Percentiles rank a stretch among this genome's conserved stretches.
These are phyloP conservation scores for Cubamyces sp. DNA, from an alignment of 768 basidiomycete genomes.

Conservation along the genomic window DNA sequence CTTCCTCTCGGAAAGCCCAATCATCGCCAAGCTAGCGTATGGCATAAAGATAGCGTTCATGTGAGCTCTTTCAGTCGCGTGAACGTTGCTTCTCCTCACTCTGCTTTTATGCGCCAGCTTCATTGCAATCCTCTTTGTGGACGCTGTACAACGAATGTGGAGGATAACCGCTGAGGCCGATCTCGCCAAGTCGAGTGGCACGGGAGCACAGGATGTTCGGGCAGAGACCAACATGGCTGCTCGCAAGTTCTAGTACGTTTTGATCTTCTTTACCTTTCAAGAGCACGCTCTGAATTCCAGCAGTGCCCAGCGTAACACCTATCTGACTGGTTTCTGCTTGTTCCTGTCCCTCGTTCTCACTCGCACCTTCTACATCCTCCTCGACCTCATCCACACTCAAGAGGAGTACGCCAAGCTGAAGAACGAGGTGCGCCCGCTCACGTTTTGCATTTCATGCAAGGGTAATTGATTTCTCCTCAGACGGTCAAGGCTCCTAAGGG, in stretches of 20 bases:
- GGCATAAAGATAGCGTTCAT: slow-evolving; percentile 95
- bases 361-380: slow-evolving; percentile 88
- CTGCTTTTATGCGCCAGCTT: slow-evolving; percentile 51
- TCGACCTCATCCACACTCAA: slow-evolving; percentile 89
- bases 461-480: slow-evolving; percentile 29
- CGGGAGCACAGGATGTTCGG: slow-evolving; percentile 60
- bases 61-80: slow-evolving; percentile 44
- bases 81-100: neutral
- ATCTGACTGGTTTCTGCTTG: slow-evolving; percentile 90
- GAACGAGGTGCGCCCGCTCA: slow-evolving; percentile 43
- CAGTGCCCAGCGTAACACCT: slow-evolving; percentile 88
- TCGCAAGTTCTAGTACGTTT: slow-evolving; percentile 84
- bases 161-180: slow-evolving; percentile 75
- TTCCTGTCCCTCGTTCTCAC: slow-evolving; percentile 96
- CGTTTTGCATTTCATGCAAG: neutral
- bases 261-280: neutral
- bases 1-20: slow-evolving; percentile 68
- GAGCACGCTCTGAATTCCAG: neutral
- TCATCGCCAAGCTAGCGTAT: slow-evolving; percentile 87
- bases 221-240: slow-evolving; percentile 90
- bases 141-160: slow-evolving; percentile 93
- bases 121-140: slow-evolving; percentile 84
- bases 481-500: slow-evolving; percentile 39
- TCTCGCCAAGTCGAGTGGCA: slow-evolving; percentile 57
- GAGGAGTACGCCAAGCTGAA: slow-evolving; percentile 88